Conservation (phyloP, 495 filamentous ascomycete genomes). For the Darksidea phi region DNA sequence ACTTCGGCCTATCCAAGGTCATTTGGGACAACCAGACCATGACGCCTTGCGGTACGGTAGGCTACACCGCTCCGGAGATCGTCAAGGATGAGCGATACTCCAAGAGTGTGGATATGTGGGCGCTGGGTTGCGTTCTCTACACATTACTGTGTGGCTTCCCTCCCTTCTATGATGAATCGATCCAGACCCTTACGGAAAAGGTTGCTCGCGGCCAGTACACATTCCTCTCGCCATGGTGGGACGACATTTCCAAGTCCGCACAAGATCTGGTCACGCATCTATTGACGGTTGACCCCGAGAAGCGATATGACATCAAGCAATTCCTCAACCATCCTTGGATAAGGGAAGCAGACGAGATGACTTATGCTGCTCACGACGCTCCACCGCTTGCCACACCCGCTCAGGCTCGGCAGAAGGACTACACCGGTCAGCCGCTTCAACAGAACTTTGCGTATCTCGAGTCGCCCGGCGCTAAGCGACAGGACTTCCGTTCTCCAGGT, state of each 20-base stretch:
- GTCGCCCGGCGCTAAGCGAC: slow-evolving; percentile 60
- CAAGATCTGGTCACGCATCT: slow-evolving; percentile 94
- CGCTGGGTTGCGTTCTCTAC: slow-evolving; percentile 93
- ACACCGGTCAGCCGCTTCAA: slow-evolving; percentile 41
- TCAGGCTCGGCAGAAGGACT: slow-evolving; percentile 52
- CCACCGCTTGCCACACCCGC: slow-evolving; percentile 73
- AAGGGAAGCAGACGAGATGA: slow-evolving; percentile 69
- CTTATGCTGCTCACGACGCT: slow-evolving; percentile 69
- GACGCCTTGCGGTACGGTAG: slow-evolving; percentile 97
- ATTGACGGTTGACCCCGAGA: slow-evolving; percentile 86
- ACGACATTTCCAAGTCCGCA: slow-evolving; percentile 93
- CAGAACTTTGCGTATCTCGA: slow-evolving; percentile 57
- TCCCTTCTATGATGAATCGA: slow-evolving; percentile 98
- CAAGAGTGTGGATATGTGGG: slow-evolving; percentile 99
- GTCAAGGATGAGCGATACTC: slow-evolving; percentile 99
- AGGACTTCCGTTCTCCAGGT: slow-evolving; percentile 95
- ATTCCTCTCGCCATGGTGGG: slow-evolving; percentile 98
- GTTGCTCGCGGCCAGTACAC: slow-evolving; percentile 96
- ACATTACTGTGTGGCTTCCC: slow-evolving; percentile 96
- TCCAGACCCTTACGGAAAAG: slow-evolving; percentile 95
- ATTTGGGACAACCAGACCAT: slow-evolving; percentile 99
- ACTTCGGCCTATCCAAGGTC: slow-evolving; percentile 95
- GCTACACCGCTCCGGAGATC: slow-evolving; percentile 98
- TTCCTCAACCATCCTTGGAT: slow-evolving; percentile 95
- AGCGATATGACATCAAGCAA: slow-evolving; percentile 82